Evolutionary conservation across 108 stramenopile species (phyloP).

Genomic region (Craspedostauros australis): DNA sequence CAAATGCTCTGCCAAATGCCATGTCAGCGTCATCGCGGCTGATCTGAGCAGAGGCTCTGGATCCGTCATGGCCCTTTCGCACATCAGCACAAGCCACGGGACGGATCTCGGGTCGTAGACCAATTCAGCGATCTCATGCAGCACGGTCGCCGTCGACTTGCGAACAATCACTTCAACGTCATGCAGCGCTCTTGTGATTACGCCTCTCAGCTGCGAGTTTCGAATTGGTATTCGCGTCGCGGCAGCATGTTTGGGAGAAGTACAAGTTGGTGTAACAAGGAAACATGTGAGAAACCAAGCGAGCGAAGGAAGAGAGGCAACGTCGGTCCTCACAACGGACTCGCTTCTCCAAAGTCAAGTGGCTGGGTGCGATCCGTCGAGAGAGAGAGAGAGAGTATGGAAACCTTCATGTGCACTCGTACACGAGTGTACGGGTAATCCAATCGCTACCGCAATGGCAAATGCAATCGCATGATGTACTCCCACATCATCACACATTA

Average conservation of each 20-base stretch:
- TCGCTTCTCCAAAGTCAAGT: too few species aligned
- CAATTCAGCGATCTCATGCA: slow-evolving; percentile 85
- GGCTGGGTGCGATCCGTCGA: too few species aligned
- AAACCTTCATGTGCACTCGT: too few species aligned
- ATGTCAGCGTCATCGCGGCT: slow-evolving; percentile 85
- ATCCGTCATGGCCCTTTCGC: slow-evolving; percentile 89
- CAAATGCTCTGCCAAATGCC: slow-evolving; percentile 87
- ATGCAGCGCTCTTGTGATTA: slow-evolving; percentile 85
- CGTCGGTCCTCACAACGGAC: too few species aligned
- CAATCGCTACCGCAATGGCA: too few species aligned
- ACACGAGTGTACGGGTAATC: too few species aligned
- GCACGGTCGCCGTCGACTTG: slow-evolving; percentile 77
- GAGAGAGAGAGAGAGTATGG: too few species aligned
- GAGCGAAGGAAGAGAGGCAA: too few species aligned
- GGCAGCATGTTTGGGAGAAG: not conserved
- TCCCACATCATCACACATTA: too few species aligned
- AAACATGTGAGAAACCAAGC: too few species aligned
- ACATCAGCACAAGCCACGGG: slow-evolving; percentile 89
- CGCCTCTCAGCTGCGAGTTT: slow-evolving; percentile 73
- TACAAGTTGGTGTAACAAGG: not conserved
- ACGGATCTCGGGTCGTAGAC: slow-evolving; percentile 75
- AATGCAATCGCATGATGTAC: too few species aligned
- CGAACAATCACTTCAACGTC: slow-evolving; percentile 85
- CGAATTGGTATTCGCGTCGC: too few species aligned
- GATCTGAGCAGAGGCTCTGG: slow-evolving; percentile 82